Evolutionary conservation across 2,329 filamentous ascomycete species (phyloP), one percentile per base, ranked within the genome.

Genomic region (Microascus cirrosus): DNA sequence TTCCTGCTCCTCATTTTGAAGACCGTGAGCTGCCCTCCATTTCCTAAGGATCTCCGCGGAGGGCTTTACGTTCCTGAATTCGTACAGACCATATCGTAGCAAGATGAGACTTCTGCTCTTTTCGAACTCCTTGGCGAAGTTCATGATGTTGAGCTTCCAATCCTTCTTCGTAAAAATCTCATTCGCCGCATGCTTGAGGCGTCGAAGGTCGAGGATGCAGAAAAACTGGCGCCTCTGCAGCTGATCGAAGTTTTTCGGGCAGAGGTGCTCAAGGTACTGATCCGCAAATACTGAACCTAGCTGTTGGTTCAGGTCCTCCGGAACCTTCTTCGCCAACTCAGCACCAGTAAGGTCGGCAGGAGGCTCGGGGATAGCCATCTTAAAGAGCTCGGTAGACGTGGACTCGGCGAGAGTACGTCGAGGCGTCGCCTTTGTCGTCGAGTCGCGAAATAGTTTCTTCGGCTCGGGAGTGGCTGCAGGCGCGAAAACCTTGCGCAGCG

Each of bases 81-180:
- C 78, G 64, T 84, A 84, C 1, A 84, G 74, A 2, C 81, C 81
- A 61, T 84, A 84, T 54, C 81, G 79, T 58, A 84, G 65, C 69
- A 84, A 77, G 59, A 84, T 83, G 51, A 84, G 70, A 62, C 80
- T 81, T 54, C 81, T 74, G 65, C 80, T 84, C 72, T 84, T 84
- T 66, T 84, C 81, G 60, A 82, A 84, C 66, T 84, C 81, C 66
- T 83, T 84, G 45, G 81, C 80, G 59, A 84, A 84, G 66, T 83
- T 84, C 61, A 80, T 67, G 20, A 84, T 77, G 61, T 84, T 84
- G 57, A 84, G 68, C 68, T 81, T 82, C 81, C 81, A 84, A 62
- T 82, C 80, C 66, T 84, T 84, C 65, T 77, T 79, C 20, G 70
- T 65, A 59, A 84, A 84, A 18, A 84, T 81, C 63, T 84, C 81